A percentile compares a stretch with the other conserved stretches of the same genome.
Conservation (phyloP, 352 stramenopile species). For the Phytophthora citrophthora region DNA sequence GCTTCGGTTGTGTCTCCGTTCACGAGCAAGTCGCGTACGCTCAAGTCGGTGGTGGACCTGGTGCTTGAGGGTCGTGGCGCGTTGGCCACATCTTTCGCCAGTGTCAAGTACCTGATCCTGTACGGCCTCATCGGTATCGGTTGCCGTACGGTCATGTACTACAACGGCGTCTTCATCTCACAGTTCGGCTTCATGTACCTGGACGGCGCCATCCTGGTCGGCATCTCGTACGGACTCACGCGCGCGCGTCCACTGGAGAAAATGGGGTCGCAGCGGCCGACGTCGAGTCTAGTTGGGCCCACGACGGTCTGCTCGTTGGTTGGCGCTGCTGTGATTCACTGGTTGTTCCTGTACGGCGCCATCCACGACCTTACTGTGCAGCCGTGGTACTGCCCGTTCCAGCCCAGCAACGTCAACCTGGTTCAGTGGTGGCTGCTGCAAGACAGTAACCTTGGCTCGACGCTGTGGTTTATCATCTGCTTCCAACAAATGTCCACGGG, state of each 20-base stretch:
- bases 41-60: constrained; percentile 81
- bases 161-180: constrained; percentile 86
- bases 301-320: constrained; percentile 72
- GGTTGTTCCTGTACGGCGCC: constrained; percentile 70
- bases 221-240: constrained; percentile 82
- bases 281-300: constrained; percentile 81
- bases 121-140: constrained; percentile 88
- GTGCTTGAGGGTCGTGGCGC: constrained; percentile 82
- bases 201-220: constrained; percentile 81
- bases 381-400: constrained; percentile 77
- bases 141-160: constrained; percentile 87
- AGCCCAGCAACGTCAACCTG: constrained; percentile 66
- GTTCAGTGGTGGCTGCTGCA: constrained; percentile 79
- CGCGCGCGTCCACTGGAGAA: constrained; percentile 61
- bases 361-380: constrained; percentile 67
- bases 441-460: constrained; percentile 70
- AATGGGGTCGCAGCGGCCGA: constrained; percentile 75
- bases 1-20: constrained; percentile 90
- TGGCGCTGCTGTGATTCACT: constrained; percentile 71
- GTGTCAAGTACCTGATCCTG: constrained; percentile 91
- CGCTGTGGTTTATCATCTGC: constrained; percentile 67
- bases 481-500: constrained; percentile 77
- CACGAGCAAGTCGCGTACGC: constrained; percentile 83
- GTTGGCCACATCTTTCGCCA: constrained; percentile 80
- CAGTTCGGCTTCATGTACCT: constrained; percentile 89